Evolutionary conservation across 2,329 filamentous ascomycete species (phyloP), one percentile per base, ranked within the genome.

Genomic region (Penicillium psychrosexuale): DNA sequence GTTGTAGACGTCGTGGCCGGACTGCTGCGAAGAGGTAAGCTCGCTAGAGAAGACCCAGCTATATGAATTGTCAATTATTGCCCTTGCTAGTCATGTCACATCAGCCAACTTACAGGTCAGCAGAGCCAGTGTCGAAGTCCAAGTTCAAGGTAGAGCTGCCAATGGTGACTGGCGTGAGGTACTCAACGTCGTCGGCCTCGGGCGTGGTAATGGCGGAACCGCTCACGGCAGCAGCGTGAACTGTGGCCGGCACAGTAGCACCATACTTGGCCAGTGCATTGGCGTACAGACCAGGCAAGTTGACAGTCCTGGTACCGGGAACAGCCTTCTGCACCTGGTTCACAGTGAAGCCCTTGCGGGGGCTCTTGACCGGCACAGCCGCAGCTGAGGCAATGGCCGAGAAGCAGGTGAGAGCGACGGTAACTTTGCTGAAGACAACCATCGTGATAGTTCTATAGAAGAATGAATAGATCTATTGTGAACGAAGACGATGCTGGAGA

Each of bases 101-200:
- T 27, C 1, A 24, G 22, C 8, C 15, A 37, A 74, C 81, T 75
- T 72, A 84, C 86, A 89, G 81, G 72, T 88, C 86, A 39, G 84
- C 79, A 59, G 78, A 87, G 59, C 79, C 86, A 13, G 88, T 91
- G 61, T 91, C 89, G 57, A 91, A 81, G 67, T 90, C 86, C 57
- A 91, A 69, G 56, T 84, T 80, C 59, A 90, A 68, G 3, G 75
- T 81, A 62, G 86, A 84, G 66, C 80, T 74, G 42, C 88, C 89
- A 58, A 91, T 76, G 2, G 76, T 78, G 44, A 91, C 82, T 0
- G 85, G 83, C 53, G 82, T 79, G 30, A 86, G 73, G 54, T 85
- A 87, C 66, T 85, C 79, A 3, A 75, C 73, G 59, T 87, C 84
- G 45, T 77, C 71, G n/a, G 71, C 62, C 56, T 78, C 70, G 0